Evolutionary conservation across 164 flowering plant genomes (phyloP).

Genomic region (Santalum album): DNA sequence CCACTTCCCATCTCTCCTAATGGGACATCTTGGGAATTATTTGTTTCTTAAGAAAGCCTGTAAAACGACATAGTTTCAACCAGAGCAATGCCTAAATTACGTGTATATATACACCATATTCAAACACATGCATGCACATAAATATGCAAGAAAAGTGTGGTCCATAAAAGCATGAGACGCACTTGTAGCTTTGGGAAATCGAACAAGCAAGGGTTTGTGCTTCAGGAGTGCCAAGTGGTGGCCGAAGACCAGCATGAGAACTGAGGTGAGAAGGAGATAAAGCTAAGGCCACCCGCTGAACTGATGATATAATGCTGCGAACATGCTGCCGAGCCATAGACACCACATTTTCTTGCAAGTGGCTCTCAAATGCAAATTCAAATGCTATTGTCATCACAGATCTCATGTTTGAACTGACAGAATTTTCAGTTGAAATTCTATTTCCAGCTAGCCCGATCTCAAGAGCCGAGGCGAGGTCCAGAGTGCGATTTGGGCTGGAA

Average conservation of each 20-base stretch:
- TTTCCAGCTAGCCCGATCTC: slow-evolving; percentile 74
- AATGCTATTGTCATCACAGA: slow-evolving; percentile 99
- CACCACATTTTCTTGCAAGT: slow-evolving; percentile 87
- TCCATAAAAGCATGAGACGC: too few relatives aligned
- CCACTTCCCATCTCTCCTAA: too few relatives aligned
- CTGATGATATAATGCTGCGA: slow-evolving; percentile 85
- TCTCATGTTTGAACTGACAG: slow-evolving; percentile 40
- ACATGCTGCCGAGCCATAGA: slow-evolving; percentile 96
- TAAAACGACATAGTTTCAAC: too few relatives aligned
- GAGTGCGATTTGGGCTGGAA: slow-evolving; percentile 87
- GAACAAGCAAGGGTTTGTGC: slow-evolving; percentile 90
- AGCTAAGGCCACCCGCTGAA: slow-evolving; percentile 93
- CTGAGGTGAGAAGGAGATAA: slow-evolving; percentile 74
- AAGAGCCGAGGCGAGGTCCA: slow-evolving; percentile 95
- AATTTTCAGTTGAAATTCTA: slow-evolving; percentile 38
- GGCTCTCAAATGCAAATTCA: slow-evolving; percentile 88
- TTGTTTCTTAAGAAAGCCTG: too few relatives aligned
- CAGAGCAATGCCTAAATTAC: too few relatives aligned
- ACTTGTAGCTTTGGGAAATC: slow-evolving; percentile 89
- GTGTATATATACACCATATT: too few relatives aligned
- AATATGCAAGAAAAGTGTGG: too few relatives aligned
- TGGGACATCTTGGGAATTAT: too few relatives aligned
- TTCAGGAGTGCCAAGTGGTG: slow-evolving; percentile 84
- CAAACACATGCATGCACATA: too few relatives aligned
- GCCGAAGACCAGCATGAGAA: slow-evolving; percentile 51